A percentile compares a stretch with the other conserved stretches of the same genome.
These are phyloP conservation scores for Citeromyces hawaiiensis DNA, from an alignment of 1,139 yeast species.

Conservation along the genomic window DNA sequence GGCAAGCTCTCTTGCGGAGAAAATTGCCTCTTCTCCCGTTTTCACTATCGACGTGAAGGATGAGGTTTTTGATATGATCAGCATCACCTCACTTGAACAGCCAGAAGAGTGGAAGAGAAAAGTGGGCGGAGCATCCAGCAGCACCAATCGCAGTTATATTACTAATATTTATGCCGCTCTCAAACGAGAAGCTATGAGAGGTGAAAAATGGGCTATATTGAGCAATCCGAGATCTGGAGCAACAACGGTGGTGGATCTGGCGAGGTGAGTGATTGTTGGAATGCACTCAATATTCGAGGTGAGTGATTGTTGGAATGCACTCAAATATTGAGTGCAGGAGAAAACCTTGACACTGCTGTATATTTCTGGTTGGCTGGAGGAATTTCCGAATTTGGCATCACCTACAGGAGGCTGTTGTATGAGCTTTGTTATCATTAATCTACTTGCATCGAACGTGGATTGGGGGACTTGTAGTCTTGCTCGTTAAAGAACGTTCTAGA, in stretches of 20 bases:
- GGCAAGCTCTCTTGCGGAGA: slow-evolving; percentile 38
- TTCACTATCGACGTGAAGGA: slow-evolving; percentile 69
- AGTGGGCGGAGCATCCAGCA: slow-evolving; percentile 57
- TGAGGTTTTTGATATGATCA: slow-evolving; percentile 73
- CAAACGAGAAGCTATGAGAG: slow-evolving; percentile 58
- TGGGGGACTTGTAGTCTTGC: too few relatives aligned
- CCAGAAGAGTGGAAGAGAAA: slow-evolving; percentile 86
- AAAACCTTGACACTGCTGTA: too few relatives aligned
- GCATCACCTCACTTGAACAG: slow-evolving; percentile 59
- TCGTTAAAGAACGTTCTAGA: too few relatives aligned
- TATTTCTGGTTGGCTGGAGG: too few relatives aligned
- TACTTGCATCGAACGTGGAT: too few relatives aligned
- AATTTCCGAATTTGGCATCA: too few relatives aligned
- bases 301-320: too few relatives aligned
- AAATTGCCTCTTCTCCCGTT: slow-evolving; percentile 52
- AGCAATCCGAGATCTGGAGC: slow-evolving; percentile 65
- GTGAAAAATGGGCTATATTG: slow-evolving; percentile 60
- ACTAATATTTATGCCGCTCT: slow-evolving; percentile 57
- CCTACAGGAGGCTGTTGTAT: too few relatives aligned
- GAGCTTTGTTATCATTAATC: too few relatives aligned
- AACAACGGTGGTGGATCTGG: slow-evolving; percentile 56
- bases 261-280: slow-evolving; percentile 22
- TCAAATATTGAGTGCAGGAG: too few relatives aligned
- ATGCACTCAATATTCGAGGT: too few relatives aligned
- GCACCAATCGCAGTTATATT: slow-evolving; percentile 68